Evolutionary conservation across 2,329 filamentous ascomycete genomes (phyloP), one percentile per base, ranked within the genome.

Genomic region (Aspergillus sergii): DNA sequence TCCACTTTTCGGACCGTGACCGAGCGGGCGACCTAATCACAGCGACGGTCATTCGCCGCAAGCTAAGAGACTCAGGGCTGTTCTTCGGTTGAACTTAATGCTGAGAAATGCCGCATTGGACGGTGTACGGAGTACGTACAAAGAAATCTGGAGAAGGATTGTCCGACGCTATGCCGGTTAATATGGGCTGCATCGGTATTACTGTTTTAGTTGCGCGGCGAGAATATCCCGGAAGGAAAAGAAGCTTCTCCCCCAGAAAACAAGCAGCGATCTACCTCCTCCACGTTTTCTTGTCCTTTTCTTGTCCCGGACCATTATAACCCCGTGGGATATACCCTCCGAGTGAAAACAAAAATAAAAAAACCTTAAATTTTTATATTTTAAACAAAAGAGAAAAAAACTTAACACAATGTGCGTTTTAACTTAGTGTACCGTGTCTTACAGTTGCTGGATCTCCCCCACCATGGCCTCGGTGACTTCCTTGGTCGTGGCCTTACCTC

Each of bases 381-480:
- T n/a, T 41, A n/a, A n/a, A 8, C 16, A n/a, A 19, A 6, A 5
- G 9, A 41, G 2, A 9, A 41, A n/a, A n/a, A 46, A 46, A 4
- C 23, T 14, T 34, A 34, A 34, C 32, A 34, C 32, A 46, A 46
- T 46, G 9, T 21, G 14, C 16, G 45, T 48, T 14, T 48, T 23
- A 48, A 19, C 45, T 48, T 26, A 48, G 23, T 3, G 21, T 46
- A 26, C n/a, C 9, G 14, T 26, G 5, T 46, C 23, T 51, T 43
- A 50, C 57, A 83, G 71, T 58, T 76, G 78, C 71, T 83, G 79
- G 60, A 86, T 82, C 74, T 86, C 83, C 36, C 73, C 75, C 62
- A 84, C 83, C 11, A 87, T 82, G 2, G 86, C 87, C 36, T 85
- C 81, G 1, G 87, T 89, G 21, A 90, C 83, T 59, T 84, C 83